Percentiles rank a stretch among this genome's conserved stretches.
These are phyloP conservation scores for Alternaria viburni DNA, from an alignment of 2,329 filamentous ascomycete genomes.

Conservation along the genomic window DNA sequence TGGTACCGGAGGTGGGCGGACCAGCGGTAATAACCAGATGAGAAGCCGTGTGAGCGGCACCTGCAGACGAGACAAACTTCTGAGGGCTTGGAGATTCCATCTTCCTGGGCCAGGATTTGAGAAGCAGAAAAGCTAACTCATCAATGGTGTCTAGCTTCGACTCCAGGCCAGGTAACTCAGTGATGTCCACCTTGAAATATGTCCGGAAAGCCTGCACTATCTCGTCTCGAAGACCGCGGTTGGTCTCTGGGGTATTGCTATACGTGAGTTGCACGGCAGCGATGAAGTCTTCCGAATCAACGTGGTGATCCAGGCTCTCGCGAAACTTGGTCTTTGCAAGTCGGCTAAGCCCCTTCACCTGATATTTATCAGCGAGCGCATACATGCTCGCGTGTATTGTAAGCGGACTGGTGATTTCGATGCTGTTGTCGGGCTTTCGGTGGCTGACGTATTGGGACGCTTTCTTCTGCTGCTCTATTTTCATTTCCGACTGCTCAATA, in stretches of 20 bases:
- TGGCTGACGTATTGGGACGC: neutral
- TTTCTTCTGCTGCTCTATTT: neutral
- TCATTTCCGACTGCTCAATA: neutral
- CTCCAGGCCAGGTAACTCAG: slow-evolving; percentile 11
- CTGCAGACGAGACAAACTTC: neutral
- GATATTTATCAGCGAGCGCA: slow-evolving; percentile 26
- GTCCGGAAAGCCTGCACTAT: slow-evolving; percentile 26
- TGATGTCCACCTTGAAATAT: slow-evolving; percentile 24
- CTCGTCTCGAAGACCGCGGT: slow-evolving; percentile 41
- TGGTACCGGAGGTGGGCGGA: neutral
- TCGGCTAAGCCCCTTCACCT: slow-evolving; percentile 14
- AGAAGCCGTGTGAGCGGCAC: neutral
- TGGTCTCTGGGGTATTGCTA: slow-evolving; percentile 30
- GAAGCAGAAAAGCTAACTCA: slow-evolving; percentile 17
- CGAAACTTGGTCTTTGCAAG: slow-evolving; percentile 21
- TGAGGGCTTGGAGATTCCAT: neutral
- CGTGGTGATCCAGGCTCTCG: slow-evolving; percentile 11
- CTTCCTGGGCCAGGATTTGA: slow-evolving; percentile 19
- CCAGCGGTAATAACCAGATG: neutral
- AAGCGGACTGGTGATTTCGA: slow-evolving; percentile 40
- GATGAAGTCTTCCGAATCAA: slow-evolving; percentile 33
- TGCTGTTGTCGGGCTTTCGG: neutral
- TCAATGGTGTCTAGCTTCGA: slow-evolving; percentile 18
- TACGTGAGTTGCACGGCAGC: slow-evolving; percentile 34
- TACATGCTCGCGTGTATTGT: slow-evolving; percentile 27